Evolutionary conservation across 1,284 basidiomycete genomes (phyloP).

Genomic region (Puccinia polysora): DNA sequence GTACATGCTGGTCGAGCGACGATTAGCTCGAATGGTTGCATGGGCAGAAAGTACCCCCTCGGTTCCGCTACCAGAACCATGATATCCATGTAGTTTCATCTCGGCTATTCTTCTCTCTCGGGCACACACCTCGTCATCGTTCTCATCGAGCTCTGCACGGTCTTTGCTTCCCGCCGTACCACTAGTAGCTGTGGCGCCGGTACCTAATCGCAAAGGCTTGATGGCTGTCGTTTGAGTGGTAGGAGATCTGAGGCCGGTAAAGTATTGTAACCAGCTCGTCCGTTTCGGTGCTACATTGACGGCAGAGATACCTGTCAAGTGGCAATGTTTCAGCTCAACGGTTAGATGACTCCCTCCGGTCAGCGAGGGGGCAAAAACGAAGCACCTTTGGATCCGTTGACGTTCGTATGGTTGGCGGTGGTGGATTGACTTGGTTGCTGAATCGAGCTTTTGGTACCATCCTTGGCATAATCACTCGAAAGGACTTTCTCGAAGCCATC

Average conservation of each 20-base stretch:
- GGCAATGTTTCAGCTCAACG: neutral
- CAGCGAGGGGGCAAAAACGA: neutral
- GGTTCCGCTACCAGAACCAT: neutral
- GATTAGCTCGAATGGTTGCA: conserved; percentile 54
- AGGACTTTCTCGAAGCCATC: conserved; percentile 92
- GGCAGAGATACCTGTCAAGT: neutral
- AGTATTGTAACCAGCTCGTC: conserved; percentile 37
- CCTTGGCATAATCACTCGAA: conserved; percentile 66
- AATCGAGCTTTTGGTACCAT: conserved; percentile 55
- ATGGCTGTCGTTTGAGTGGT: conserved; percentile 59
- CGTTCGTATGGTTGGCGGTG: conserved; percentile 75
- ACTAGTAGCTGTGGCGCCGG: conserved; percentile 69
- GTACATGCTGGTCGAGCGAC: conserved; percentile 55
- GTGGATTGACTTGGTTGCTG: conserved; percentile 47
- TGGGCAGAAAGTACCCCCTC: neutral
- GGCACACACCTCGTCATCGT: conserved; percentile 78
- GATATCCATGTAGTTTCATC: conserved; percentile 76
- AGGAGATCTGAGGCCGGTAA: conserved; percentile 19
- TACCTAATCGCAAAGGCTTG: conserved; percentile 57
- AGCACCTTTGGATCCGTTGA: conserved; percentile 55
- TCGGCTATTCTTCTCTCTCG: conserved; percentile 76
- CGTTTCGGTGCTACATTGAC: conserved; percentile 5
- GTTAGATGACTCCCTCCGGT: neutral
- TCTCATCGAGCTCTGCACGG: conserved; percentile 59
- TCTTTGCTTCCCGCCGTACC: conserved; percentile 56